phyloP scores from a whole-genome alignment of 2,329 filamentous ascomycete genomes.

The Botrytis fabae region DNA sequence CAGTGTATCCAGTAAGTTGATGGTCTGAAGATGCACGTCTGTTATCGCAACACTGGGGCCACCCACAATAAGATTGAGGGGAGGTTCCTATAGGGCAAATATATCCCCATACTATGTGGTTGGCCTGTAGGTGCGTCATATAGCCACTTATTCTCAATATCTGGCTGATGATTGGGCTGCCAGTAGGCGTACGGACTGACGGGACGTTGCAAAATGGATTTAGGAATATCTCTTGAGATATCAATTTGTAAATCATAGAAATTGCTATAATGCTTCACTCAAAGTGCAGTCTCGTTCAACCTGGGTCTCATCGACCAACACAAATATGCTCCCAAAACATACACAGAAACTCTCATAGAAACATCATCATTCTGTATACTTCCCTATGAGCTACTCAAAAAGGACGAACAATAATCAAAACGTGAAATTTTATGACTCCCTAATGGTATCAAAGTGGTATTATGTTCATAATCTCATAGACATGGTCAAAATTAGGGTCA shows the following conservation, averaged over 20 bases:
- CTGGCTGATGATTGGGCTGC: too few species aligned
- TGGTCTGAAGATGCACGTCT: not conserved
- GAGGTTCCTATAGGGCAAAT: not conserved
- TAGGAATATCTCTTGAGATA: too few species aligned
- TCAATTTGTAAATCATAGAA: too few species aligned
- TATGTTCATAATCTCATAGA: slow-evolving; percentile 8
- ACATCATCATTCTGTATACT: not conserved
- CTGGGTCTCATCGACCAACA: not conserved
- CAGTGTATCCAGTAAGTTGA: not conserved
- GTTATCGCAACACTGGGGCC: not conserved
- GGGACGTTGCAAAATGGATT: too few species aligned
- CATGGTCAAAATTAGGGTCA: not conserved
- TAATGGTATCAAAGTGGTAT: slow-evolving; percentile 14
- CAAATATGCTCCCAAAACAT: not conserved
- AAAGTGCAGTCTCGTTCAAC: too few species aligned
- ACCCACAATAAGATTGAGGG: not conserved
- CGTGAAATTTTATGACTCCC: slow-evolving; percentile 3
- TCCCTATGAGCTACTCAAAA: not conserved
- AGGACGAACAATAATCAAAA: not conserved
- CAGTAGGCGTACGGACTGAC: too few species aligned
- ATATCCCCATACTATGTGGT: not conserved
- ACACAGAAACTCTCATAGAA: not conserved
- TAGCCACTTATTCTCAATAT: not conserved
- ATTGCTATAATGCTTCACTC: too few species aligned
- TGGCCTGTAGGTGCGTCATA: not conserved